Conservation (phyloP, 768 basidiomycete genomes). For the Gloeopeniophorella convolvens region DNA sequence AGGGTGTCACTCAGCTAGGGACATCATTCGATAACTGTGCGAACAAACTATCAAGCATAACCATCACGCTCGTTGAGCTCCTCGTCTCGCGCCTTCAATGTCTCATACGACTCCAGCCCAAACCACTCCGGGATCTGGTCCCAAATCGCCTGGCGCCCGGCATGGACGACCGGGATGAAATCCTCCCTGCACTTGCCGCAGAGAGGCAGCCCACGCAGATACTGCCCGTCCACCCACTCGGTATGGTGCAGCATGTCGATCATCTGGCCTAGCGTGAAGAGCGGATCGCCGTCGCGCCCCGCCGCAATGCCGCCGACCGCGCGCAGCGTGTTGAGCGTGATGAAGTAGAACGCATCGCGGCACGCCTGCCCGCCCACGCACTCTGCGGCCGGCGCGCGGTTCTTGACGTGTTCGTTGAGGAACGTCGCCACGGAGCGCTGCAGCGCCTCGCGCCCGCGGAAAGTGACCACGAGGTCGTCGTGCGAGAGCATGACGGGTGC, state of each 20-base stretch:
- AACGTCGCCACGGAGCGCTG: constrained; percentile 60
- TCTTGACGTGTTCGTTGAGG: constrained; percentile 47
- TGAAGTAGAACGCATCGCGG: constrained; percentile 66
- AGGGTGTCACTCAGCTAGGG: no score
- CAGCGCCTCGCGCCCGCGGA: constrained; percentile 58
- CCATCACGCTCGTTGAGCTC: constrained; percentile 15
- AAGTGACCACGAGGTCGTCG: constrained; percentile 34
- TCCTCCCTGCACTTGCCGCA: constrained; percentile 46
- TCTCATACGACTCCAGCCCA: constrained; percentile 6
- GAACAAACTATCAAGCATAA: no score
- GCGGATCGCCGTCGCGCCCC: constrained; percentile 68
- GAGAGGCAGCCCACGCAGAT: constrained; percentile 46
- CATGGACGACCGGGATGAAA: constrained; percentile 35
- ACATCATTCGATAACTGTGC: no score
- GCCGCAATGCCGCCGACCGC: constrained; percentile 64
- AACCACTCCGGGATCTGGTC: constrained; percentile 57
- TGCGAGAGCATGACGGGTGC: constrained; percentile 29
- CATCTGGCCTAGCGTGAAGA: constrained; percentile 63
- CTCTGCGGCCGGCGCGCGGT: constrained; percentile 39
- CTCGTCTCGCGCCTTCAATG: constrained; percentile 15
- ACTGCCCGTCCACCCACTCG: constrained; percentile 58
- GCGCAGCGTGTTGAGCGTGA: constrained; percentile 66
- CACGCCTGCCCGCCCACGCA: constrained; percentile 45
- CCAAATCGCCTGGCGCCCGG: constrained; percentile 59
- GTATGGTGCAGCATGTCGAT: constrained; percentile 65